A percentile compares a stretch with the other conserved stretches of the same genome.
These are phyloP conservation scores for Coniochaeta sp. DNA, from an alignment of 2,329 filamentous ascomycete species.

Conservation along the genomic window DNA sequence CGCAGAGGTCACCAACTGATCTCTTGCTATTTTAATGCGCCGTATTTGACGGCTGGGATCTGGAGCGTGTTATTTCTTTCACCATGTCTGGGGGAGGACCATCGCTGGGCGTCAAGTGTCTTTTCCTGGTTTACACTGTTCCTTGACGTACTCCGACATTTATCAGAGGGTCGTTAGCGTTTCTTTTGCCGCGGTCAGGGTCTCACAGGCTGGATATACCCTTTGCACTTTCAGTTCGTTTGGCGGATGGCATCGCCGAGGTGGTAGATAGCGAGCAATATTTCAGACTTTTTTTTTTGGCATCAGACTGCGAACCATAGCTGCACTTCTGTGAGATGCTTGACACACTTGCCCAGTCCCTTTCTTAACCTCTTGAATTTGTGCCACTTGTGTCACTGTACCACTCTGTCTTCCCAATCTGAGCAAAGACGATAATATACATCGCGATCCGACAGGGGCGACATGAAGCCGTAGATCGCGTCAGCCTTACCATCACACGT, in stretches of 20 bases:
- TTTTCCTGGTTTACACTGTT: slow-evolving; percentile 1
- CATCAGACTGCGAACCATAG: background rate
- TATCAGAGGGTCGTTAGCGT: slow-evolving; percentile 1
- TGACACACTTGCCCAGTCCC: no score
- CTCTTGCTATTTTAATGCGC: background rate
- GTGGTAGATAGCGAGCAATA: background rate
- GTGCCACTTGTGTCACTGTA: background rate
- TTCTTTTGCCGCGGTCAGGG: slow-evolving; percentile 6
- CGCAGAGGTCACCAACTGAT: background rate
- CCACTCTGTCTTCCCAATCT: background rate
- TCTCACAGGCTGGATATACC: slow-evolving; percentile 18
- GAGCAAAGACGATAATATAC: no score
- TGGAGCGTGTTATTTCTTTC: slow-evolving; percentile 1
- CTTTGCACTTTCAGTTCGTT: slow-evolving; percentile 6
- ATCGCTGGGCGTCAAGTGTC: slow-evolving; percentile 2
- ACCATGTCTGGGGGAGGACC: background rate
- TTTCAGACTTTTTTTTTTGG: background rate
- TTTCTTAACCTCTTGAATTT: background rate
- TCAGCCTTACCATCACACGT: no score
- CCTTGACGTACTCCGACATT: background rate
- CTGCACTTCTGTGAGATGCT: background rate
- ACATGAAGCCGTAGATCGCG: no score
- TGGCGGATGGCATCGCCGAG: background rate
- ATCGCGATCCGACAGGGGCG: no score
- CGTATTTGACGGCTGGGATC: background rate